phyloP scores from a whole-genome alignment of 2,329 filamentous ascomycete genomes.

The Cladosporium velox region DNA sequence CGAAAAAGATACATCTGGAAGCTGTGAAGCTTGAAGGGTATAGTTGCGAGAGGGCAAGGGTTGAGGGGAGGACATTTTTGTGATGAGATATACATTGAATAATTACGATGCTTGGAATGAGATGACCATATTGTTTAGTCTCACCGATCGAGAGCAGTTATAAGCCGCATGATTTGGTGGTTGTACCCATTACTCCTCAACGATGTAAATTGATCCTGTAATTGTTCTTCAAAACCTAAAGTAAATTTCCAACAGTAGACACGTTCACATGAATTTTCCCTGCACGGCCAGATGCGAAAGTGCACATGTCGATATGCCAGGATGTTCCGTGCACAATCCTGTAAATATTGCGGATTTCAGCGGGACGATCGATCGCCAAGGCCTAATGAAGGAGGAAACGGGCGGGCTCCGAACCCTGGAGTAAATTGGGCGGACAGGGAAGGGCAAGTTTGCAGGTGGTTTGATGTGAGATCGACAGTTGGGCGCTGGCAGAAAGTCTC shows the following conservation, averaged over 20 bases:
- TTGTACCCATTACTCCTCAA: background rate
- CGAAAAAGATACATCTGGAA: conserved; percentile 29
- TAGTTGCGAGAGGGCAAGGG: conserved; percentile 30
- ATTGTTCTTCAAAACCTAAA: background rate
- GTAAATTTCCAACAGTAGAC: background rate
- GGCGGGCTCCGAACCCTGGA: conserved; percentile 18
- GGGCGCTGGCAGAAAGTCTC: conserved; percentile 20
- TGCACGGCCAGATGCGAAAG: conserved; percentile 14
- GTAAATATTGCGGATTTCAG: background rate
- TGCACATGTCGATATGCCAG: background rate
- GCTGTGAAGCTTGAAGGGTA: conserved; percentile 38
- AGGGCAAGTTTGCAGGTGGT: background rate
- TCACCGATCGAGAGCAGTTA: background rate
- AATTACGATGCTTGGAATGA: background rate
- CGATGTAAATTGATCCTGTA: background rate
- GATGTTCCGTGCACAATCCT: background rate
- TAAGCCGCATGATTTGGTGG: background rate
- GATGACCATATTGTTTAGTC: background rate
- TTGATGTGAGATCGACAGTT: conserved; percentile 9
- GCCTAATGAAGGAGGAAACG: background rate
- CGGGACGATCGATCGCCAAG: conserved; percentile 20
- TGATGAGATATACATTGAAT: background rate
- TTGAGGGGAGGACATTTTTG: conserved; percentile 31
- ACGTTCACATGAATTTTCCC: background rate
- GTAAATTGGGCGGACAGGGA: too few species aligned